phyloP scores from a whole-genome alignment of 805 yeast species.

The Myxozyma neglecta region DNA sequence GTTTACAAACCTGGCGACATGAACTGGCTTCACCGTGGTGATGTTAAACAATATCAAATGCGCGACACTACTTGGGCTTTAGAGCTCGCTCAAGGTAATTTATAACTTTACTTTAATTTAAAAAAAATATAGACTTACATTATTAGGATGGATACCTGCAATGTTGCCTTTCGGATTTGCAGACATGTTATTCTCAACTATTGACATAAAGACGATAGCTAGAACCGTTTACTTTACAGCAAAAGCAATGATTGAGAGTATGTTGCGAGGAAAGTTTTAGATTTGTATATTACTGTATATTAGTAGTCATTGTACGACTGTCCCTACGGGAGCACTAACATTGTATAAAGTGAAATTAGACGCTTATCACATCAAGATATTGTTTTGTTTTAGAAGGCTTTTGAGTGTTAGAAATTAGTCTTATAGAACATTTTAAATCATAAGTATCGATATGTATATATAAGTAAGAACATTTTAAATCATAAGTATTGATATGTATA shows the following conservation, averaged over 20 bases:
- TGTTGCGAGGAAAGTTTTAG: slow-evolving; percentile 68
- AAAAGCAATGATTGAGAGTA: slow-evolving; percentile 69
- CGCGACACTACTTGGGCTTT: slow-evolving; percentile 79
- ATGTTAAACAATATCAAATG: slow-evolving; percentile 83
- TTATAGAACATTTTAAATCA: no score
- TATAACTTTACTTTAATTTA: background rate
- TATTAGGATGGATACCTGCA: slow-evolving; percentile 82
- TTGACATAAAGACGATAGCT: slow-evolving; percentile 68
- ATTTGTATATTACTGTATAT: no score
- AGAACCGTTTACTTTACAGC: slow-evolving; percentile 76
- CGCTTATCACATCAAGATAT: no score
- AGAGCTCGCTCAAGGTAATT: slow-evolving; percentile 81
- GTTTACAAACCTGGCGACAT: slow-evolving; percentile 84
- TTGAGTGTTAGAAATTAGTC: no score
- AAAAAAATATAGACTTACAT: no score
- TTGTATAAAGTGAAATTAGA: no score
- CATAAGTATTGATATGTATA: no score
- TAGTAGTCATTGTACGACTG: no score
- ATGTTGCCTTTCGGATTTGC: slow-evolving; percentile 96
- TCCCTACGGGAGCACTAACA: no score
- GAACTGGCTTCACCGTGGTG: slow-evolving; percentile 74
- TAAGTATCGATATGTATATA: no score
- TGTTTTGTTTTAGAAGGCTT: no score
- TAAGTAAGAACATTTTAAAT: no score
- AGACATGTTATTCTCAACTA: slow-evolving; percentile 74